Percentiles rank a stretch among this genome's conserved stretches.
Conservation (phyloP, 805 yeast genomes). For the Hanseniaspora lindneri region DNA sequence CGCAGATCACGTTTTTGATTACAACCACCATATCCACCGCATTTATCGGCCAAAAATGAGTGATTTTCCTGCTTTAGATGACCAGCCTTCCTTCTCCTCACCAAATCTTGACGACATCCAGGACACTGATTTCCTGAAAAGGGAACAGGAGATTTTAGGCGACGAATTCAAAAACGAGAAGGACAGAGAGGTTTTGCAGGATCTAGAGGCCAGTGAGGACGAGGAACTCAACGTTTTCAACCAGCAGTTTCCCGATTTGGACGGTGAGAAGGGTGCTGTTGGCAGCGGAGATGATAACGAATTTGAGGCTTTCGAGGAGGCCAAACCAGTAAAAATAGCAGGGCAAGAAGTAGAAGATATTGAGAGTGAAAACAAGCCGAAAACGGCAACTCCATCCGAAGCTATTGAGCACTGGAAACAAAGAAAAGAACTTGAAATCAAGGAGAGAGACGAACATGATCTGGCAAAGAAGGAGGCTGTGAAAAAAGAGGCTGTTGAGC, state of each 20-base stretch:
- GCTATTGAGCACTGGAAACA: constrained; percentile 68
- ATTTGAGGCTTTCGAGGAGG: constrained; percentile 26
- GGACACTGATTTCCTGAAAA: constrained; percentile 48
- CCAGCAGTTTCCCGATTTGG: constrained; percentile 46
- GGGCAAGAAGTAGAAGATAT: too few relatives aligned
- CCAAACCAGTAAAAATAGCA: constrained; percentile 14
- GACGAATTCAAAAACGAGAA: constrained; percentile 59
- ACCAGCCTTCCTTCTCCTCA: constrained; percentile 22
- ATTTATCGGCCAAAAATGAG: constrained; percentile 32
- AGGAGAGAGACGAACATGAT: constrained; percentile 65
- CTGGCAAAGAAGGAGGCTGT: constrained; percentile 51
- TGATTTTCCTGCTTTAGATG: constrained; percentile 60
- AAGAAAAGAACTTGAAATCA: constrained; percentile 65
- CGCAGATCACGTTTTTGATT: too few relatives aligned
- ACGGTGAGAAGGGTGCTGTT: constrained; percentile 14
- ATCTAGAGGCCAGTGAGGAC: constrained; percentile 31
- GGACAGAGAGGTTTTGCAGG: constrained; percentile 38
- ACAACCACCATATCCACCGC: too few relatives aligned
- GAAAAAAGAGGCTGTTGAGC: constrained; percentile 62
- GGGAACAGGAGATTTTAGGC: constrained; percentile 59
- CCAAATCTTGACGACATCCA: constrained; percentile 25
- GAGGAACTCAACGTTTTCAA: constrained; percentile 47
- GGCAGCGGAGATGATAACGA: constrained; percentile 33
- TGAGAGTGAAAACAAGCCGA: too few relatives aligned
- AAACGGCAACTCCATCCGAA: constrained; percentile 43